Percentiles rank a stretch among this genome's conserved stretches.
Conservation (phyloP, 495 filamentous ascomycete species). For the Bacidia gigantensis region DNA sequence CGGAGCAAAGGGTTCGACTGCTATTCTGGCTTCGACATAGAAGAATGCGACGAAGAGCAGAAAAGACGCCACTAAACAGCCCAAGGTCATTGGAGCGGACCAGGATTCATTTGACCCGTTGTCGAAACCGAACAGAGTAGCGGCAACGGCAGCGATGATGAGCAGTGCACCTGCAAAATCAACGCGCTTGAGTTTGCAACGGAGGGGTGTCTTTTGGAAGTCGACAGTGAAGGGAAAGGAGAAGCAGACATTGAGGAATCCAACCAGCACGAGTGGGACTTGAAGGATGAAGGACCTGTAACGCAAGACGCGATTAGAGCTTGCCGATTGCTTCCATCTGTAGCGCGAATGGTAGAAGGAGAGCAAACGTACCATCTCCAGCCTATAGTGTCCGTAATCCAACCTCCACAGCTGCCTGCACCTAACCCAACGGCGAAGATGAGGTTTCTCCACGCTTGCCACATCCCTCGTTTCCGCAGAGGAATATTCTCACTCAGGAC, state of each 20-base stretch:
- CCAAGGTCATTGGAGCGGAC: neutral
- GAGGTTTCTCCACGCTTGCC: slow-evolving; percentile 1
- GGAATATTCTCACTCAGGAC: slow-evolving; percentile 1
- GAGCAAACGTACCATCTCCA: slow-evolving; percentile 4
- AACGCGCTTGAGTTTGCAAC: slow-evolving; percentile 1
- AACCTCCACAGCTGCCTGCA: neutral
- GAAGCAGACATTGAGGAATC: slow-evolving; percentile 2
- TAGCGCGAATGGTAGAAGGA: neutral
- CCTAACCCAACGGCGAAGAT: slow-evolving; percentile 7
- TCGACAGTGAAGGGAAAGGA: slow-evolving; percentile 6
- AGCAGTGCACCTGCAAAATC: slow-evolving; percentile 2
- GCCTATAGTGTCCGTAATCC: slow-evolving; percentile 1
- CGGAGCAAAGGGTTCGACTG: slow-evolving; percentile 4
- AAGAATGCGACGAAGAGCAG: neutral
- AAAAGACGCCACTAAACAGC: neutral
- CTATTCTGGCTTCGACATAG: neutral
- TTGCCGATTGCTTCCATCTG: neutral
- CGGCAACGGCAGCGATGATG: slow-evolving; percentile 2
- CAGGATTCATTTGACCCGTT: neutral
- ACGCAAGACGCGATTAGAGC: no score
- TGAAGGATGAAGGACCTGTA: slow-evolving; percentile 7
- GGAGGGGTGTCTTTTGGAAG: slow-evolving; percentile 6
- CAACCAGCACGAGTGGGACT: slow-evolving; percentile 1
- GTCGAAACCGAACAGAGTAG: slow-evolving; percentile 3
- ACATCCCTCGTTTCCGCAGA: slow-evolving; percentile 2